Evolutionary conservation across 768 basidiomycete genomes (phyloP).

Genomic region (Roridomyces roridus): DNA sequence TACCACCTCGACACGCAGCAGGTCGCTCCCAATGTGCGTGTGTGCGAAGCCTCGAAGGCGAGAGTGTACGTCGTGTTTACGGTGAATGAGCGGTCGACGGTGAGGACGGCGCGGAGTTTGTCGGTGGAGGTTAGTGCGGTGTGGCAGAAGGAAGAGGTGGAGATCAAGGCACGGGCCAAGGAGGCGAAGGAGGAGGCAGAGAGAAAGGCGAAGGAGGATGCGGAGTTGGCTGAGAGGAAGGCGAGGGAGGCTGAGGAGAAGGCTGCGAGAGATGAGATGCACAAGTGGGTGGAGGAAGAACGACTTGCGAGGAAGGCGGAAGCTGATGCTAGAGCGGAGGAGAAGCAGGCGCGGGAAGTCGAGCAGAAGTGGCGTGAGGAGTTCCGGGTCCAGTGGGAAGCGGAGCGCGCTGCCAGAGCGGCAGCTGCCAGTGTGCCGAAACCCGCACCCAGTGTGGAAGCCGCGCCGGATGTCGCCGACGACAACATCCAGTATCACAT

Average conservation of each 20-base stretch:
- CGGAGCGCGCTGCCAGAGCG: not conserved
- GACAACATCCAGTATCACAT: not conserved
- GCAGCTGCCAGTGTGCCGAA: too few relatives aligned
- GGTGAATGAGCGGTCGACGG: conserved; percentile 25
- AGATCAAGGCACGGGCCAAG: conserved; percentile 12
- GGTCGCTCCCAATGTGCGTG: conserved; percentile 24
- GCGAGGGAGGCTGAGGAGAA: conserved; percentile 2
- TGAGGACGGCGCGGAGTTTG: conserved; percentile 22
- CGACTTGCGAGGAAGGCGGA: not conserved
- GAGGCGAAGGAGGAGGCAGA: conserved; percentile 15
- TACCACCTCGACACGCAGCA: conserved; percentile 26
- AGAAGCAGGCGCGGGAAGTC: not conserved
- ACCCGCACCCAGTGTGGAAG: not conserved
- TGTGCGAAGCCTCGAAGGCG: not conserved
- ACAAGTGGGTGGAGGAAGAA: not conserved
- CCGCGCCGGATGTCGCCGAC: not conserved
- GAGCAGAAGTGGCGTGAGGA: not conserved
- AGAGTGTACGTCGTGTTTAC: conserved; percentile 28
- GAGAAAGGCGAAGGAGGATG: conserved; percentile 13
- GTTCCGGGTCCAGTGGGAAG: not conserved
- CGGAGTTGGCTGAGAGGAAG: conserved; percentile 6
- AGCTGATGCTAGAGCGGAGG: not conserved
- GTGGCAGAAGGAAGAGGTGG: conserved; percentile 20
- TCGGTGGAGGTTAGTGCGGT: conserved; percentile 24
- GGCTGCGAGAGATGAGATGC: not conserved